Conservation (phyloP, 2,329 filamentous ascomycete genomes). For the Trichoderma lentiforme region DNA sequence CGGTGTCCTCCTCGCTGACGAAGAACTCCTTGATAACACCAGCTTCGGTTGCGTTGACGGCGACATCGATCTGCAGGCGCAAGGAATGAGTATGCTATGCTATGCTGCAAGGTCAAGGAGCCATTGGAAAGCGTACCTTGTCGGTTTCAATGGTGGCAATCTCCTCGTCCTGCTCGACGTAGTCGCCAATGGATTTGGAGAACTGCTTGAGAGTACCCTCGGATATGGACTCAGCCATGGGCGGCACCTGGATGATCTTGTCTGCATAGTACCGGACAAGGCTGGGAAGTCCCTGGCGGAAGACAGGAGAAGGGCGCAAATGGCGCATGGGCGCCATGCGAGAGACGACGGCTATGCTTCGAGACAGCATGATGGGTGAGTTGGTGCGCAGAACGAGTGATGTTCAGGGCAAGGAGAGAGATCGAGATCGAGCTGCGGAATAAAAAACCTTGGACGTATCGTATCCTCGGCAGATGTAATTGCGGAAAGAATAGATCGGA, state of each 20-base stretch:
- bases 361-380: conserved; percentile 9
- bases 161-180: conserved; percentile 92
- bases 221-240: conserved; percentile 98
- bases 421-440: conserved; percentile 2
- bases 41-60: conserved; percentile 88
- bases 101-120: background rate
- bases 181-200: conserved; percentile 87
- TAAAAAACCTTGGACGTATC: conserved; percentile 1
- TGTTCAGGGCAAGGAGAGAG: background rate
- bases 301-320: conserved; percentile 23
- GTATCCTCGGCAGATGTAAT: conserved; percentile 13
- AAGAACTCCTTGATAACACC: conserved; percentile 90
- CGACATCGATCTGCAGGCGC: conserved; percentile 75
- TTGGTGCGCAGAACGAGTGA: background rate
- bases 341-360: conserved; percentile 2
- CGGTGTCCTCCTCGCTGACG: conserved; percentile 90
- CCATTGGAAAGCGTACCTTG: conserved; percentile 60
- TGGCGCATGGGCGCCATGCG: conserved; percentile 15
- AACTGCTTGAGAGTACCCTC: conserved; percentile 97
- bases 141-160: conserved; percentile 99
- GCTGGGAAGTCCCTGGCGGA: conserved; percentile 40
- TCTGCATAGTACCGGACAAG: conserved; percentile 68
- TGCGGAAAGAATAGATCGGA: background rate
- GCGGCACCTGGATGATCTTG: conserved; percentile 84
- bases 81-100: background rate